Conservation (phyloP, 2,329 filamentous ascomycete genomes). For the Plectosphaerella cucumerina region DNA sequence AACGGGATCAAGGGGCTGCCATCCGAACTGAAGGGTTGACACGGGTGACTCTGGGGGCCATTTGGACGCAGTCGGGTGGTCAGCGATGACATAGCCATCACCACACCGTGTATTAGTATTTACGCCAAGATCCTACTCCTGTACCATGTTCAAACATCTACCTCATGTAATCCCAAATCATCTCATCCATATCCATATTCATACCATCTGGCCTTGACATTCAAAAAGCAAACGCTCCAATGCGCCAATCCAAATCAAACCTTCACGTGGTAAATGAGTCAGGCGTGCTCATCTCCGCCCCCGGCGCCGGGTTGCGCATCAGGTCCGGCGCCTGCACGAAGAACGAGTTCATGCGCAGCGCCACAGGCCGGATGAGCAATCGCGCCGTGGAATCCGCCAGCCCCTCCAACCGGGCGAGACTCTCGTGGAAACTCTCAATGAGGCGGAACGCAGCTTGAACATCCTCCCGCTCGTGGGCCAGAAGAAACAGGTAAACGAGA, state of each 20-base stretch:
- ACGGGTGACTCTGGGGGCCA: not conserved
- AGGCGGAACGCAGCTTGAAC: conserved; percentile 29
- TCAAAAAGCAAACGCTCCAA: no score
- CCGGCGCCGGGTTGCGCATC: not conserved
- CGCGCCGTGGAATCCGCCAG: conserved; percentile 25
- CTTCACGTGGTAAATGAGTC: not conserved
- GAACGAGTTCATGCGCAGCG: conserved; percentile 33
- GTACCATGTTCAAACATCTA: no score
- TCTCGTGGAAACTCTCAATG: conserved; percentile 30
- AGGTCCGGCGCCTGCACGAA: conserved; percentile 27
- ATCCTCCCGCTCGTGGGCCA: conserved; percentile 30
- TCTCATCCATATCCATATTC: no score
- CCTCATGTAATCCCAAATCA: no score
- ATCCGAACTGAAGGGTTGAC: conserved; percentile 8
- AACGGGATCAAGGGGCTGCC: conserved; percentile 39
- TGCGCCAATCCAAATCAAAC: not conserved
- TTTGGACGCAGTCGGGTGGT: no score
- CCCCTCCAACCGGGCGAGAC: conserved; percentile 26
- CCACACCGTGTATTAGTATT: no score
- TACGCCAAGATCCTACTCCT: no score
- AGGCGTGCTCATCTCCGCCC: not conserved
- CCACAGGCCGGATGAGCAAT: conserved; percentile 28
- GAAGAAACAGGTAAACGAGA: conserved; percentile 41
- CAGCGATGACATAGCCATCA: no score
- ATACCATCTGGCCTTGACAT: no score